Conservation (phyloP, 2,329 filamentous ascomycete species). For the Botryotinia globosa region DNA sequence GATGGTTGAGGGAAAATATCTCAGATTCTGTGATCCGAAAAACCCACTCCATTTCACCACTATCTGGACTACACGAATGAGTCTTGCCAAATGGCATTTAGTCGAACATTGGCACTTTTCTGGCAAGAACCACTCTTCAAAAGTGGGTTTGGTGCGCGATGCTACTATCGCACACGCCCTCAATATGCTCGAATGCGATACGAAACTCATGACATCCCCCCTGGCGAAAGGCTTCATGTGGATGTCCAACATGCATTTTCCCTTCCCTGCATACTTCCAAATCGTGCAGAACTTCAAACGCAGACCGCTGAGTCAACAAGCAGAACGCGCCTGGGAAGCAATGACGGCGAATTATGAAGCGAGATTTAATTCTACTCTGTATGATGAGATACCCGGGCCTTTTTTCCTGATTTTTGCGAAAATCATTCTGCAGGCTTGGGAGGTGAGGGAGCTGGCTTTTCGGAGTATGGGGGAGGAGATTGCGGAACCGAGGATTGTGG, state of each 20-base stretch:
- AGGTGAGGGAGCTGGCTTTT: slow-evolving; percentile 27
- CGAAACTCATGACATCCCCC: slow-evolving; percentile 35
- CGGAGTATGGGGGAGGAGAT: slow-evolving; percentile 25
- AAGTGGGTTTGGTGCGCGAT: slow-evolving; percentile 34
- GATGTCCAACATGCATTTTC: slow-evolving; percentile 37
- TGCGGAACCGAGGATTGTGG: slow-evolving; percentile 30
- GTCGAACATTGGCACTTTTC: slow-evolving; percentile 34
- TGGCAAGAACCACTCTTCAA: slow-evolving; percentile 26
- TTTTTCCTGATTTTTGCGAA: slow-evolving; percentile 30
- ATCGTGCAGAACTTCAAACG: slow-evolving; percentile 37
- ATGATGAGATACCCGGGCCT: slow-evolving; percentile 16
- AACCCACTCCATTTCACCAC: slow-evolving; percentile 41
- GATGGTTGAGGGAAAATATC: slow-evolving; percentile 43
- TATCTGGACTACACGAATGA: slow-evolving; percentile 32
- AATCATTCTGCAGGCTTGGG: slow-evolving; percentile 34
- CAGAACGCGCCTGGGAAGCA: slow-evolving; percentile 35
- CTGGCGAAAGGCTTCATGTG: slow-evolving; percentile 37
- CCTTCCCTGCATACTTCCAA: slow-evolving; percentile 39
- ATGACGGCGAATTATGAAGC: slow-evolving; percentile 34
- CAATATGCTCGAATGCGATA: slow-evolving; percentile 38
- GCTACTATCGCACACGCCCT: slow-evolving; percentile 37
- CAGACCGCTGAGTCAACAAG: slow-evolving; percentile 30
- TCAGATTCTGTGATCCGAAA: slow-evolving; percentile 44
- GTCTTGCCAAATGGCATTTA: slow-evolving; percentile 34
- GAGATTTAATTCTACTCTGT: slow-evolving; percentile 23